These are phyloP conservation scores for Craspedostauros australis DNA, from an alignment of 108 stramenopile species.

Conservation along the genomic window DNA sequence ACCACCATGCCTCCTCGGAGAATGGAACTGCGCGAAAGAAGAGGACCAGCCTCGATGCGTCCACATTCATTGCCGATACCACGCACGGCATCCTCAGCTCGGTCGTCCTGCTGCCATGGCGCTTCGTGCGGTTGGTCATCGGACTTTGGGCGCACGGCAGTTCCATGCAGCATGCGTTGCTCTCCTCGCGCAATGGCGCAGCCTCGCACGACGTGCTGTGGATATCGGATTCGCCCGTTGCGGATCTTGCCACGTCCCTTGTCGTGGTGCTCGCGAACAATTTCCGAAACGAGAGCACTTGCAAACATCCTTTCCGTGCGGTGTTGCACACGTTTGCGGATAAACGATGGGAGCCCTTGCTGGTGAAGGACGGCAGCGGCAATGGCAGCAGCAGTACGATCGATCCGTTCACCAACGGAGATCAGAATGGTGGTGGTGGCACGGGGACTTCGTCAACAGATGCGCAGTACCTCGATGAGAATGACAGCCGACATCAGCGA, in stretches of 20 bases:
- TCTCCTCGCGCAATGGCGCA: too few relatives aligned
- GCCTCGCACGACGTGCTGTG: slow-evolving; percentile 73
- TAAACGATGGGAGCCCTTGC: slow-evolving; percentile 51
- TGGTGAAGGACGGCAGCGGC: slow-evolving; percentile 3
- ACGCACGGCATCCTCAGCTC: slow-evolving; percentile 61
- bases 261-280: slow-evolving; percentile 62
- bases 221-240: slow-evolving; percentile 60
- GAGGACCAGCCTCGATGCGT: background rate
- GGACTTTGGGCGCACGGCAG: slow-evolving; percentile 26
- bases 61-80: slow-evolving; percentile 14
- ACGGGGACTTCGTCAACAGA: background rate
- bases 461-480: background rate
- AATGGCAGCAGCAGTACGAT: background rate
- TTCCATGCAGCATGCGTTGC: too few relatives aligned
- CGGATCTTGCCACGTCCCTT: slow-evolving; percentile 54
- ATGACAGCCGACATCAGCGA: background rate
- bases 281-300: slow-evolving; percentile 26
- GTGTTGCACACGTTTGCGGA: slow-evolving; percentile 51
- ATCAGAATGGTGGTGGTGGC: background rate
- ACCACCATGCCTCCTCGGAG: too few relatives aligned
- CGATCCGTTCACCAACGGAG: background rate
- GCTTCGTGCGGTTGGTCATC: slow-evolving; percentile 54
- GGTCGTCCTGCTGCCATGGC: slow-evolving; percentile 68
- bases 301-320: slow-evolving; percentile 47
- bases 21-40: too few relatives aligned